Base-by-base conservation (phyloP, 768 basidiomycete genomes). In the Tylopilus rubrobrunneus region DNA sequence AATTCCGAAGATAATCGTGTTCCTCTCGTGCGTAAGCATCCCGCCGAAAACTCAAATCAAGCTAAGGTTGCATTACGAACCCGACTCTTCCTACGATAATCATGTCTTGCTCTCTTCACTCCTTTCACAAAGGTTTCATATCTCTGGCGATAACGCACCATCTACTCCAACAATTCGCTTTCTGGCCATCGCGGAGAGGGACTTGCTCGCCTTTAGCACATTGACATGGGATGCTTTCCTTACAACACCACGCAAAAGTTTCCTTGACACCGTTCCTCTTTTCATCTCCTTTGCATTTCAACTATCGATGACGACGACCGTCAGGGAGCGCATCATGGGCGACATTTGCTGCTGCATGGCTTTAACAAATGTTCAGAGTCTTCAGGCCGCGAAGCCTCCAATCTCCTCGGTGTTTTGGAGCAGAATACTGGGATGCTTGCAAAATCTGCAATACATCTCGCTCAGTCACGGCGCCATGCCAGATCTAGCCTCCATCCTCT, bases 331-430 rank as follows among this genome's bases (percentile, higher is more conserved):
- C 19, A 31, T 49, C 27, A 31, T 31, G 11, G 5, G 28, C 28
- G 15, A 49, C 23, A 19, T 49, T 9, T 49, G 39, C 21, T 28
- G 39, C 19, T 9, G n/a, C 39, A 41, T 49, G 19, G 28, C 39
- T n/a, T 9, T 29, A n/a, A 39, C 39, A 7, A 17, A 55, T n/a
- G 4, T 61, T 14, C 33, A 42, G 19, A 48, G 27, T 33, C 19
- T 55, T 21, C 43, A 48, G 12, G n/a, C 41, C 39, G 0, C 21
- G n/a, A 1, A 6, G 11, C 27, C 48, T 7, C 23, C 41, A 19
- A 31, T 34, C 34, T 40, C 37, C 1, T 15, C n/a, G 2, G 12
- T 19, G 3, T 49, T 62, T 39, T 62, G 52, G 57, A 58, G 23
- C 21, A 27, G 27, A 7, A 33, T 28, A 3, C 28, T 62, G 9